phyloP scores from a whole-genome alignment of 306 rosid genomes.

The Rosa lucieae region DNA sequence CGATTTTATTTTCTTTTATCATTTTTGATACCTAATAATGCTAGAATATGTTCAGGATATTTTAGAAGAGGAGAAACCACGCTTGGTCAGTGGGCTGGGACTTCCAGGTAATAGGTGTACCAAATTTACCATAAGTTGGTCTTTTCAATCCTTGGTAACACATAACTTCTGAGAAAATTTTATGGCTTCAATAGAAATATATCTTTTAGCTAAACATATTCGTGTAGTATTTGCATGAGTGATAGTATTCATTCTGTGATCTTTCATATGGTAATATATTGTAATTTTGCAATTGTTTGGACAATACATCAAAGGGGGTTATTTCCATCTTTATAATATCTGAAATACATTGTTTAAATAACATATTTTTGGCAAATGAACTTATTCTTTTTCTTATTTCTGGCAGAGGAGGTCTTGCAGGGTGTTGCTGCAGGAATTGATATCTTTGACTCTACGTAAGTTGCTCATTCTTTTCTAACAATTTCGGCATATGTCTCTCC shows the following conservation, averaged over 20 bases:
- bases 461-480: constrained; percentile 4
- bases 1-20: neutral
- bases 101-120: constrained; percentile 70
- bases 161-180: constrained; percentile 13
- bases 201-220: neutral
- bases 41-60: constrained; percentile 53
- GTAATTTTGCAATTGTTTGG: neutral
- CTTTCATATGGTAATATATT: neutral
- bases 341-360: constrained; percentile 19
- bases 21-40: neutral
- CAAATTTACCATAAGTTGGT: neutral
- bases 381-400: constrained; percentile 19
- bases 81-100: constrained; percentile 85
- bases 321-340: neutral
- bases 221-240: neutral
- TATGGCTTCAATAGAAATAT: neutral
- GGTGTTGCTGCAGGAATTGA: constrained; percentile 86
- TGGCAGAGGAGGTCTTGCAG: constrained; percentile 94
- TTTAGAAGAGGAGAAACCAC: constrained; percentile 77
- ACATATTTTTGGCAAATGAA: constrained; percentile 8
- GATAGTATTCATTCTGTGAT: neutral
- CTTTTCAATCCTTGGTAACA: neutral
- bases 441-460: constrained; percentile 86
- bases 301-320: neutral
- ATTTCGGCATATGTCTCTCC: neutral